Evolutionary conservation across 2,329 filamentous ascomycete species (phyloP).

Genomic region (Macroventuria anomochaeta): DNA sequence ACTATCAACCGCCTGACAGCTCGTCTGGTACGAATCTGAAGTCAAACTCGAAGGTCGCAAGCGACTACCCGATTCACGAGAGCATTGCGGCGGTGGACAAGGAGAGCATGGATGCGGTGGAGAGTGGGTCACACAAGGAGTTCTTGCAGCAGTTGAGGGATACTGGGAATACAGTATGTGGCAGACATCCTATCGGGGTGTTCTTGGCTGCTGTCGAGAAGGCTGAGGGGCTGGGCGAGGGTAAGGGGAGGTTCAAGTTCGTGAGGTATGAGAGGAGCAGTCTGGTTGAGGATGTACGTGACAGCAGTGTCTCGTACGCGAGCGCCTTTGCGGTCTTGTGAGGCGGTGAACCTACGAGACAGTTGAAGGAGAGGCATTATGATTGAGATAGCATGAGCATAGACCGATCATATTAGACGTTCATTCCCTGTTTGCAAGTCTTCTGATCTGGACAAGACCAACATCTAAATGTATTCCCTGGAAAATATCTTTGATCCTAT

Average conservation of each 20-base stretch:
- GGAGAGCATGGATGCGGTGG: constrained; percentile 82
- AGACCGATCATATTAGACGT: not conserved
- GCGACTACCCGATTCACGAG: constrained; percentile 72
- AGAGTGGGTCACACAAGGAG: constrained; percentile 71
- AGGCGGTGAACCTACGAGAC: not conserved
- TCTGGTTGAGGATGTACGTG: constrained; percentile 68
- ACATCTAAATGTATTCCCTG: too few species aligned
- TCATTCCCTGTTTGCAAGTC: too few species aligned
- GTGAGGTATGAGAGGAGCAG: constrained; percentile 87
- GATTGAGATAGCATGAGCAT: not conserved
- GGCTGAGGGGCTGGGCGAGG: constrained; percentile 56
- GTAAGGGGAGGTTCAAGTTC: constrained; percentile 71
- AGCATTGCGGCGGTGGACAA: constrained; percentile 82
- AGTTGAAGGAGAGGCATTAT: not conserved
- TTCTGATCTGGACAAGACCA: too few species aligned
- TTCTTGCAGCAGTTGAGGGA: constrained; percentile 73
- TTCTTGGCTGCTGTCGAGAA: constrained; percentile 86
- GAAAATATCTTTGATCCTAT: too few species aligned
- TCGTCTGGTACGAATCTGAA: constrained; percentile 39
- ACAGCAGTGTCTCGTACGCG: constrained; percentile 94
- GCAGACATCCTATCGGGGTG: constrained; percentile 91
- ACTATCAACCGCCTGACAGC: constrained; percentile 67
- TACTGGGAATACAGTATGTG: constrained; percentile 92
- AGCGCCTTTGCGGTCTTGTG: constrained; percentile 78
- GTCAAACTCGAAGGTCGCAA: constrained; percentile 53